Percentiles rank a stretch among this genome's conserved stretches.
Evolutionary conservation across 495 filamentous ascomycete genomes (phyloP).

Genomic region (Pseudoneurospora amorphoporcata): DNA sequence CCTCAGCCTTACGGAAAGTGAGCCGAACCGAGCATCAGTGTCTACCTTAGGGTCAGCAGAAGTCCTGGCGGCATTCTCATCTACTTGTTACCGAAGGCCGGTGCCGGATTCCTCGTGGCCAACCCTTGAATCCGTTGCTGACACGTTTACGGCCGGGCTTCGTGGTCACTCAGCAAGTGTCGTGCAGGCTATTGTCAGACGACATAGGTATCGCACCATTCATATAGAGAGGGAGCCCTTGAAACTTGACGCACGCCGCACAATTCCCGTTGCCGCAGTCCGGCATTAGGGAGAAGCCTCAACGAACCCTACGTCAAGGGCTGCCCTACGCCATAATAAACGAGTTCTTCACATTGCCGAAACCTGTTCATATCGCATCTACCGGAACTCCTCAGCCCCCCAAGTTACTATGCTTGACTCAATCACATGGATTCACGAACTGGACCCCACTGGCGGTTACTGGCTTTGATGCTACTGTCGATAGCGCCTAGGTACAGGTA

Average conservation of each 20-base stretch:
- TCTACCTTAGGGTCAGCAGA: neutral
- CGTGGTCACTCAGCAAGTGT: neutral
- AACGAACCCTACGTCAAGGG: neutral
- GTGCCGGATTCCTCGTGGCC: neutral
- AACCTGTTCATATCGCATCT: neutral
- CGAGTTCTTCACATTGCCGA: neutral
- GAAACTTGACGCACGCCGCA: neutral
- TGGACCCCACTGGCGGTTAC: neutral
- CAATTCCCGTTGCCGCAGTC: neutral
- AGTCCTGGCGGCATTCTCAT: neutral
- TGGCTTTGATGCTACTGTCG: neutral
- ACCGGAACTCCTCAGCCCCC: neutral
- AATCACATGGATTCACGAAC: neutral
- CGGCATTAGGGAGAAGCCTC: neutral
- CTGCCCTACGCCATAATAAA: neutral
- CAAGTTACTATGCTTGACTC: neutral
- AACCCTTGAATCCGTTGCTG: neutral
- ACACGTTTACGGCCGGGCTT: neutral
- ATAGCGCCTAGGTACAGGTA: neutral
- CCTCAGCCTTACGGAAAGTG: neutral
- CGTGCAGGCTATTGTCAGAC: neutral
- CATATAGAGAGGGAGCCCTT: neutral
- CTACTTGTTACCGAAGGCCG: neutral
- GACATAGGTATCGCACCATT: neutral
- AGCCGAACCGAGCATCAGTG: neutral